Conservation (phyloP, 371 early-diverging fungal genomes). For the Conidiobolus incongruus region DNA sequence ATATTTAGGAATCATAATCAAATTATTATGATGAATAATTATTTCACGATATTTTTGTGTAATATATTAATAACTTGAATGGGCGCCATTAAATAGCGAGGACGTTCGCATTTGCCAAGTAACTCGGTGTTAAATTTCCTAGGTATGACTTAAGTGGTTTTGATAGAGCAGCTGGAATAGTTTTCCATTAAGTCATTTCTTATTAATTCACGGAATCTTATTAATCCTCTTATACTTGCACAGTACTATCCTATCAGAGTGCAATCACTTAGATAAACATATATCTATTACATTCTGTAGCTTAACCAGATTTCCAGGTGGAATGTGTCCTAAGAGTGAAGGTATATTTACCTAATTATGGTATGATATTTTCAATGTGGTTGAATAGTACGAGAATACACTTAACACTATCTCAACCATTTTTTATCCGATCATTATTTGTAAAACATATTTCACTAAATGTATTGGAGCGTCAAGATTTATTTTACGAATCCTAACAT, state of each 20-base stretch:
- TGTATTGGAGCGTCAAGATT: conserved; percentile 26
- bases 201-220: conserved; percentile 20
- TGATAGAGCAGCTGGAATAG: conserved; percentile 8
- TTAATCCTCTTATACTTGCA: conserved; percentile 25
- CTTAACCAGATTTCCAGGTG: conserved; percentile 11
- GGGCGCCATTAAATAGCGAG: conserved; percentile 8
- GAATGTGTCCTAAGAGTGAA: conserved; percentile 16
- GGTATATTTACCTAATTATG: conserved; percentile 13
- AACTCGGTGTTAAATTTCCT: conserved; percentile 22
- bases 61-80: not conserved
- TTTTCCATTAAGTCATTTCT: conserved; percentile 19
- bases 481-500: conserved; percentile 16
- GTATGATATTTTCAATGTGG: not conserved
- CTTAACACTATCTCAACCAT: conserved; percentile 25
- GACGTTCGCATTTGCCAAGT: conserved; percentile 18
- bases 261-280: not conserved
- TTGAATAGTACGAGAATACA: not conserved
- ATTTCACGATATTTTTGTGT: not conserved
- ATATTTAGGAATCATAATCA: not conserved
- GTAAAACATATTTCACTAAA: conserved; percentile 19
- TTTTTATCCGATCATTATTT: conserved; percentile 18
- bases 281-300: conserved; percentile 4
- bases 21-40: not conserved
- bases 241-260: conserved; percentile 20
- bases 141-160: conserved; percentile 14